These are phyloP conservation scores for Laburnicola sp. DNA, from an alignment of 2,329 filamentous ascomycete species.

Conservation along the genomic window DNA sequence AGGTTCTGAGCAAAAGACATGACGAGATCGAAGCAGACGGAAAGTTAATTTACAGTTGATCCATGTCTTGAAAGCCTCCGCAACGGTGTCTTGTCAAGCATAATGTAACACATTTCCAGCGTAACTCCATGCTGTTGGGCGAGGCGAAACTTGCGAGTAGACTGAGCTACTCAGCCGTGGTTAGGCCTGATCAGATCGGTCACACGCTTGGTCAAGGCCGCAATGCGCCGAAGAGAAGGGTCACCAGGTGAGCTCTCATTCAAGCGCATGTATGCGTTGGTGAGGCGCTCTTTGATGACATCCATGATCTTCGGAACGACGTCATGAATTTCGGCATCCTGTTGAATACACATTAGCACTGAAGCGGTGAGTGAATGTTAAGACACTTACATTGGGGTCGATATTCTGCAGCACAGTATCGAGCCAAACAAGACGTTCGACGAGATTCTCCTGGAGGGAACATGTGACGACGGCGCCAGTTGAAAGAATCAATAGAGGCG, in stretches of 20 bases:
- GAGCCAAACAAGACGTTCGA: conserved; percentile 62
- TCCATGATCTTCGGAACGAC: conserved; percentile 64
- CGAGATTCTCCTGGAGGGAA: conserved; percentile 56
- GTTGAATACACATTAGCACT: conserved; percentile 18
- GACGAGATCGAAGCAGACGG: not conserved
- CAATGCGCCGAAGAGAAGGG: conserved; percentile 57
- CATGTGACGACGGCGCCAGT: conserved; percentile 65
- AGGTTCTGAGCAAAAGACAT: conserved; percentile 1
- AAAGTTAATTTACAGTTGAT: conserved; percentile 4
- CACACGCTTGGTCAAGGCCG: conserved; percentile 46
- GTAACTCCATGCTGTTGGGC: conserved; percentile 11
- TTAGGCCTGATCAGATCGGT: conserved; percentile 38
- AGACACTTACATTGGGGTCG: conserved; percentile 54
- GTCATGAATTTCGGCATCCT: conserved; percentile 60
- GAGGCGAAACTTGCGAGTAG: not conserved
- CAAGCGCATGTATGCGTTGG: conserved; percentile 60
- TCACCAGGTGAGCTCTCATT: conserved; percentile 57
- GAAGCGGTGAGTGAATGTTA: not conserved
- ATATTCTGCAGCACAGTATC: conserved; percentile 58
- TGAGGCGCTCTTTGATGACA: conserved; percentile 60
- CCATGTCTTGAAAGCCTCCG: not conserved
- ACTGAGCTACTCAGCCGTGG: conserved; percentile 11
- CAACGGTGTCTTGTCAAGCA: not conserved
- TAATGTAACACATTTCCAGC: conserved; percentile 35
- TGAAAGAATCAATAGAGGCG: conserved; percentile 62